These are phyloP conservation scores for Tolypocladium ophioglossoides DNA, from an alignment of 2,329 filamentous ascomycete species.

Conservation along the genomic window DNA sequence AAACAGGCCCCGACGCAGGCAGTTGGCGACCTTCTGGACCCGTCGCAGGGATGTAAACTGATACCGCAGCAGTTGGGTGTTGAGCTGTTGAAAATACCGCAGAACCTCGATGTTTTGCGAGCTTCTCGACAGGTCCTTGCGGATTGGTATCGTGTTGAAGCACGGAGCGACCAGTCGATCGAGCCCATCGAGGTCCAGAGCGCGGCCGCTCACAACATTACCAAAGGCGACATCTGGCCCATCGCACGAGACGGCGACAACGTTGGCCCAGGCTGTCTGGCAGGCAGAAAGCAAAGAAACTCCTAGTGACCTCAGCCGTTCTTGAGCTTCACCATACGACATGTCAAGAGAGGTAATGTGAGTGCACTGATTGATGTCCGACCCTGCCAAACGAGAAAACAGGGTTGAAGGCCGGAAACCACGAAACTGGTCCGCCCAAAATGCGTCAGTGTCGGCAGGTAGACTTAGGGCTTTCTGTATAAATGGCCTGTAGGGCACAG, in stretches of 20 bases:
- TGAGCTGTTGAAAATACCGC: slow-evolving; percentile 48
- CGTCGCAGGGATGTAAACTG: slow-evolving; percentile 67
- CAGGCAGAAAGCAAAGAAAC: slow-evolving; percentile 55
- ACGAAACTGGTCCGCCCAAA: slow-evolving; percentile 53
- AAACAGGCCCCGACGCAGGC: slow-evolving; percentile 48
- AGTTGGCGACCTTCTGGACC: slow-evolving; percentile 46
- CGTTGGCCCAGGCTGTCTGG: slow-evolving; percentile 62
- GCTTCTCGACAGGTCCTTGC: slow-evolving; percentile 39
- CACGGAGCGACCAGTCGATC: slow-evolving; percentile 75
- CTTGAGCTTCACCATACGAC: slow-evolving; percentile 35
- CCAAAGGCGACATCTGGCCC: slow-evolving; percentile 71
- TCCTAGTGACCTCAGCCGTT: slow-evolving; percentile 38
- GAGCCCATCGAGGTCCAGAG: slow-evolving; percentile 51
- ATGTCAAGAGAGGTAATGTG: slow-evolving; percentile 19
- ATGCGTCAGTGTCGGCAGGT: slow-evolving; percentile 40
- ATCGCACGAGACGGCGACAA: slow-evolving; percentile 46
- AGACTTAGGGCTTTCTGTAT: slow-evolving; percentile 45
- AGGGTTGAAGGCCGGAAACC: slow-evolving; percentile 29
- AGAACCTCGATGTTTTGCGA: slow-evolving; percentile 46
- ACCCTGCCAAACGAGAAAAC: slow-evolving; percentile 12
- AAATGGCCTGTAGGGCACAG: slow-evolving; percentile 52
- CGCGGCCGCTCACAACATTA: slow-evolving; percentile 72
- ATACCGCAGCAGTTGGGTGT: slow-evolving; percentile 50
- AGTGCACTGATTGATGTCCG: slow-evolving; percentile 16
- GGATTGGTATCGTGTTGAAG: slow-evolving; percentile 78